Evolutionary conservation across 371 early-diverging fungal species (phyloP), one percentile per base, ranked within the genome.

Genomic region (Mucor piriformis): DNA sequence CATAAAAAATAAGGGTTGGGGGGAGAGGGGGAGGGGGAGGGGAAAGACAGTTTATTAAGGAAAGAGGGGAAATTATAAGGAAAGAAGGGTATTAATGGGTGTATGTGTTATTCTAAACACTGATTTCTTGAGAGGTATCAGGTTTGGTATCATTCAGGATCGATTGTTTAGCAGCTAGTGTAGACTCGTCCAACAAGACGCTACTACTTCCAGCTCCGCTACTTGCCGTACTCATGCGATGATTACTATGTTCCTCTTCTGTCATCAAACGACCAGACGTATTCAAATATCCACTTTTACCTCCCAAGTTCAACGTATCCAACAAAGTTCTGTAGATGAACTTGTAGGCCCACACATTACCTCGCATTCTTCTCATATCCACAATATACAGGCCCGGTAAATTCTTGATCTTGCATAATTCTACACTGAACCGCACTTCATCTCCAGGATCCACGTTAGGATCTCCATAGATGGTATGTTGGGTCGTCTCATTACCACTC

Each of bases 321-420:
- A 90, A 63, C 23, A 88, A 67, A 7, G 82, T 76, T 63, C 94
- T 88, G 73, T 96, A 96, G 23, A 97, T 66, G 64, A 86, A 87
- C 82, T 95, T 95, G 83, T 94, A 96, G 0, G 87, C 84, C 97
- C 96, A 96, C 27, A 92, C 84, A 71, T 94, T 95, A 55, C 97
- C 97, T 59, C 89, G 85, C 76, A 91, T 78, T 49, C 97, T 87
- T 65, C 93, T 87, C 69, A 97, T 86, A 66, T 94, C 92, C 33
- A 97, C 94, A 61, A 94, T 91, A 73, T 90, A 92, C n/a, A 95
- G 82, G 24, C 91, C 92, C 38, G 83, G 86, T 54, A 95, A 69
- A 70, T 95, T 94, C 74, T 92, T 92, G 70, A 97, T 88, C 62
- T 85, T 87, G 76, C 95, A 93, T 33, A 97, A 61, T 73, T 95